Evolutionary conservation across 257 asterid genomes (phyloP), one percentile per base, ranked within the genome.

Genomic region (Solanum rostratum): DNA sequence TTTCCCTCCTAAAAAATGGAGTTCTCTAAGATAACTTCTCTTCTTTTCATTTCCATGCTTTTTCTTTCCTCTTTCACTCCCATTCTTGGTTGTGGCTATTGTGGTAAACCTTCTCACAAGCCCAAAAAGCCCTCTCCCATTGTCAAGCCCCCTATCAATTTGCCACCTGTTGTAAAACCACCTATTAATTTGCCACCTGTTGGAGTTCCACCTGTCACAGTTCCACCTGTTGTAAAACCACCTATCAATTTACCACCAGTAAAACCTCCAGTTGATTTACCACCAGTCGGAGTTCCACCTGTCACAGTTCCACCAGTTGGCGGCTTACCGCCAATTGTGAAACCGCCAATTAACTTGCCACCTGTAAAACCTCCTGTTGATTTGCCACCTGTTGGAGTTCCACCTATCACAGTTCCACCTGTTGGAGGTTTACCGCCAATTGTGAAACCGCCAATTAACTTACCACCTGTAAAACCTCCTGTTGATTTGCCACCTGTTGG

Each of bases 11-110:
- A 62, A 57, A 86, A 65, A 30, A 93, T 92, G 97, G 93, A 87
- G 73, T 85, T 88, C 85, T 90, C 89, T 84, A 91, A 86, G 86
- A 37, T 87, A 63, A 63, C 90, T 1, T 74, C 91, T 83, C 84
- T 94, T 81, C 89, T 94, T 59, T 88, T 94, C 85, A 86, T 93
- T 80, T 92, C 91, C 79, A 82, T 90, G 84, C 87, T 91, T 85
- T 84, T 90, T 80, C 20, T 91, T 81, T 85, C 93, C 83, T 81
- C 94, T 3, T 79, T 91, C 89, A 53, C 92, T 76, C 87, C 94
- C 78, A 22, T 83, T 59, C 84, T 91, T 80, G 90, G 86, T 45
- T 92, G 96, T 66, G 91, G 93, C 84, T 84, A 78, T 37, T 94
- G 97, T 87, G 83, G 88, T 29, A 79, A 86, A 18, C 91, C 89